A percentile compares a stretch with the other conserved stretches of the same genome.
Conservation (phyloP, 1,284 basidiomycete species). For the Bondarzewia mesenterica region DNA sequence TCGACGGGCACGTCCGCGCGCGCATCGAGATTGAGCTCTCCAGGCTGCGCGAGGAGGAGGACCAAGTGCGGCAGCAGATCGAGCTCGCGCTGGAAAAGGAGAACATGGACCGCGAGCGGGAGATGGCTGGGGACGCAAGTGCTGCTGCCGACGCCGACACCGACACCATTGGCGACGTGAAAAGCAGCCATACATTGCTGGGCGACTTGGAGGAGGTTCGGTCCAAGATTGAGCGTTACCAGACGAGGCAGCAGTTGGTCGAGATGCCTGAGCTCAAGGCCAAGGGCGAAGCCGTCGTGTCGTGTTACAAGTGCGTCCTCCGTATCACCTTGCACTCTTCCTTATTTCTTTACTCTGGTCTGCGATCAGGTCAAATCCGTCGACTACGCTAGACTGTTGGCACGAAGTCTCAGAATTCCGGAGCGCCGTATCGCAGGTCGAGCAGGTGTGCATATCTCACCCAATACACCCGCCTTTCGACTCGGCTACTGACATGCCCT, state of each 20-base stretch:
- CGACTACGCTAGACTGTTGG: conserved; percentile 70
- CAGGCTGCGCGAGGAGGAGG: conserved; percentile 57
- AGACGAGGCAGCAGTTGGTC: conserved; percentile 44
- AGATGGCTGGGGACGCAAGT: conserved; percentile 35
- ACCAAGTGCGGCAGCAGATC: conserved; percentile 56
- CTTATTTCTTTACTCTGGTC: not conserved
- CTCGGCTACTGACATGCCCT: not conserved
- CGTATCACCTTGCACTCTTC: not conserved
- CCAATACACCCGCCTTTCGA: no score
- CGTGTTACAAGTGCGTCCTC: conserved; percentile 65
- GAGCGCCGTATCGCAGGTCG: conserved; percentile 55
- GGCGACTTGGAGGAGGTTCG: conserved; percentile 69
- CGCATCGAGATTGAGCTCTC: conserved; percentile 60
- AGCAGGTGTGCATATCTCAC: conserved; percentile 35
- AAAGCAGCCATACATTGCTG: conserved; percentile 51
- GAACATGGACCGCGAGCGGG: conserved; percentile 65
- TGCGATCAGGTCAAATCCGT: conserved; percentile 44
- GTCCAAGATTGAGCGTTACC: conserved; percentile 67
- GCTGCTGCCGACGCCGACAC: conserved; percentile 18
- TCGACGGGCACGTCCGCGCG: conserved; percentile 60
- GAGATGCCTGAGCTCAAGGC: conserved; percentile 52
- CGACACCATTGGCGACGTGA: conserved; percentile 35
- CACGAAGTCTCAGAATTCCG: conserved; percentile 70
- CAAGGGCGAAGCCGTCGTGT: conserved; percentile 50
- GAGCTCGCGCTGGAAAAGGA: conserved; percentile 70